Conservation (phyloP, 2,329 filamentous ascomycete genomes). For the Truncatella angustata region DNA sequence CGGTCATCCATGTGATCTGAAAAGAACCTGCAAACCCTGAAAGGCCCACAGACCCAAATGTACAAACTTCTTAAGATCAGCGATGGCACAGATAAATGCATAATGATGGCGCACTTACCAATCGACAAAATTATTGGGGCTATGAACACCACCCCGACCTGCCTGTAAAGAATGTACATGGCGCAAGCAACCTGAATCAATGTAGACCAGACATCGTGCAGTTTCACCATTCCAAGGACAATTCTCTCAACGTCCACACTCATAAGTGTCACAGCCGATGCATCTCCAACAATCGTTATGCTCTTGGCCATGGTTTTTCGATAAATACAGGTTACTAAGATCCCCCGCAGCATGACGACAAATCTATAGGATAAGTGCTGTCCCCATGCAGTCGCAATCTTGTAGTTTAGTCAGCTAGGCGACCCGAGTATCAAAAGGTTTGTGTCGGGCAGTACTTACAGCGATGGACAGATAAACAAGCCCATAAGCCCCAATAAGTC, state of each 20-base stretch:
- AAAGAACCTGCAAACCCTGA: constrained; percentile 10
- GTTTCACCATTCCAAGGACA: constrained; percentile 7
- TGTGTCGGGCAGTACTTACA: not conserved
- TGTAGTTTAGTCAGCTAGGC: not conserved
- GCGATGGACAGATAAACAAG: constrained; percentile 31
- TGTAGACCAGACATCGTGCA: constrained; percentile 11
- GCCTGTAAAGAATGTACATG: constrained; percentile 12
- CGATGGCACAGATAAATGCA: too few relatives aligned
- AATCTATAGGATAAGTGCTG: constrained; percentile 31
- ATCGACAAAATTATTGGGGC: constrained; percentile 11
- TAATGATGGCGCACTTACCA: constrained; percentile 5
- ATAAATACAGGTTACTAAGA: constrained; percentile 32
- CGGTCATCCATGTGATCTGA: constrained; percentile 11
- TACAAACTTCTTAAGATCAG: constrained; percentile 4
- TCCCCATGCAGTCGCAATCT: constrained; percentile 27
- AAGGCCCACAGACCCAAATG: not conserved
- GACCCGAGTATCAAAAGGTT: not conserved
- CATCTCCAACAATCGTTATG: constrained; percentile 26
- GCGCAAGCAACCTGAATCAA: constrained; percentile 10
- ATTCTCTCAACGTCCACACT: constrained; percentile 12
- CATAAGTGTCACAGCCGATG: constrained; percentile 13
- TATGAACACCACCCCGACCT: constrained; percentile 11
- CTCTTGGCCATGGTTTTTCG: constrained; percentile 29
- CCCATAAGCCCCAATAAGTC: constrained; percentile 31
- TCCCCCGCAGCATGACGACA: constrained; percentile 27